phyloP scores from a whole-genome alignment of 2,329 filamentous ascomycete genomes.

The Monilinia laxa region DNA sequence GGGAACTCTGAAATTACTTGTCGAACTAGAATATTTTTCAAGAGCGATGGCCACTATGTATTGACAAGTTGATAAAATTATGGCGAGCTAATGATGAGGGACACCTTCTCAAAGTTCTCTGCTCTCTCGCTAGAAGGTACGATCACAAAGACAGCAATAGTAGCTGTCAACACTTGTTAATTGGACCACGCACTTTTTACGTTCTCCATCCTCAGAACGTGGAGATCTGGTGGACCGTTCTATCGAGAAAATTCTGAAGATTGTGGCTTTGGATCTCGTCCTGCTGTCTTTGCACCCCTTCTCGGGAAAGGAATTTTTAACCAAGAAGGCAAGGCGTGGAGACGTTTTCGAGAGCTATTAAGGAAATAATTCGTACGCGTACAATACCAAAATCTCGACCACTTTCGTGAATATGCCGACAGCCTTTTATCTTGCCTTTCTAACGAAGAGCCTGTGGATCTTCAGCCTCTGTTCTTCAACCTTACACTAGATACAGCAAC shows the following conservation, averaged over 20 bases:
- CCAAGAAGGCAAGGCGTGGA: conserved; percentile 22
- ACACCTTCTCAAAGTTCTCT: conserved; percentile 4
- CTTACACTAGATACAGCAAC: conserved; percentile 56
- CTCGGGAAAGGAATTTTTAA: conserved; percentile 23
- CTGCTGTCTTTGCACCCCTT: not conserved
- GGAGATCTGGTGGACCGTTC: conserved; percentile 3
- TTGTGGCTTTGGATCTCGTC: conserved; percentile 14
- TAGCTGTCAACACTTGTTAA: conserved; percentile 3
- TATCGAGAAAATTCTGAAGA: conserved; percentile 10
- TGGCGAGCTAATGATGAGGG: conserved; percentile 1
- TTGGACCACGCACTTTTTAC: conserved; percentile 1
- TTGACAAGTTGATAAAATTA: not conserved
- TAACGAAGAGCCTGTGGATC: conserved; percentile 34
- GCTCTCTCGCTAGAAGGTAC: conserved; percentile 4
- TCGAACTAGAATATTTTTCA: not conserved
- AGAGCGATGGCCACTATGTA: conserved; percentile 5
- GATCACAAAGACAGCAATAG: conserved; percentile 2
- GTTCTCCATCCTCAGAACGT: conserved; percentile 9
- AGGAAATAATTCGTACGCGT: conserved; percentile 15
- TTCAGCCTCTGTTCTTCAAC: conserved; percentile 47
- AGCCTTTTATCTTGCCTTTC: conserved; percentile 9
- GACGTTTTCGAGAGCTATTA: conserved; percentile 19
- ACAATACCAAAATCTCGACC: conserved; percentile 28
- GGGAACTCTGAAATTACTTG: not conserved
- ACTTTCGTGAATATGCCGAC: conserved; percentile 30